Percentiles rank a stretch among this genome's conserved stretches.
phyloP scores from a whole-genome alignment of 2,329 filamentous ascomycete species.

The Phialemoniopsis sp. region DNA sequence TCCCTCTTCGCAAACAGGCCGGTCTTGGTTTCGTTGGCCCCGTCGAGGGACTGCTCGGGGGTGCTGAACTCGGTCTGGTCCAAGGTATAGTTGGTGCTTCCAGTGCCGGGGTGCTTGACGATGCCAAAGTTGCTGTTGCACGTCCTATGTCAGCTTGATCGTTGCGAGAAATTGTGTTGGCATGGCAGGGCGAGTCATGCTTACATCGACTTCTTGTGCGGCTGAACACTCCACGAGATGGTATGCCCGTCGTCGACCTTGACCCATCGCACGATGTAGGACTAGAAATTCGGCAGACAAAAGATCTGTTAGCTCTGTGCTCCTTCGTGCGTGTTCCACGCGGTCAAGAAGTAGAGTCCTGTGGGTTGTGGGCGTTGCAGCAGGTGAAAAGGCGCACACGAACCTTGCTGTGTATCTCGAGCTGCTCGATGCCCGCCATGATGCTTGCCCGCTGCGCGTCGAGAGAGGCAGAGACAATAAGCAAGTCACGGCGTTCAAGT shows the following conservation, averaged over 20 bases:
- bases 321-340: too few species aligned
- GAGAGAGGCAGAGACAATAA: too few species aligned
- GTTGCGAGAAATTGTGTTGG: too few species aligned
- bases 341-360: too few species aligned
- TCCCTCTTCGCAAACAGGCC: constrained; percentile 52
- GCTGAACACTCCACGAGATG: constrained; percentile 96
- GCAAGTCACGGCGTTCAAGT: too few species aligned
- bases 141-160: constrained; percentile 3
- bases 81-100: constrained; percentile 43
- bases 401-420: constrained; percentile 98
- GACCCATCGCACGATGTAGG: constrained; percentile 97
- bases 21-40: constrained; percentile 19
- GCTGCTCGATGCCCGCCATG: constrained; percentile 94
- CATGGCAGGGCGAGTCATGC: constrained; percentile 15
- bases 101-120: constrained; percentile 89
- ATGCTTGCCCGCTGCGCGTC: not conserved
- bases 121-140: constrained; percentile 79
- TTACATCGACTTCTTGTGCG: constrained; percentile 93
- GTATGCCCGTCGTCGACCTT: constrained; percentile 86
- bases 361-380: too few species aligned
- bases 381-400: constrained; percentile 15
- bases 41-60: constrained; percentile 28
- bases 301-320: constrained; percentile 2
- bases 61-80: constrained; percentile 19
- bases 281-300: constrained; percentile 64